These are phyloP conservation scores for Ailanthus altissimus DNA, from an alignment of 345 rosid species.

Conservation along the genomic window DNA sequence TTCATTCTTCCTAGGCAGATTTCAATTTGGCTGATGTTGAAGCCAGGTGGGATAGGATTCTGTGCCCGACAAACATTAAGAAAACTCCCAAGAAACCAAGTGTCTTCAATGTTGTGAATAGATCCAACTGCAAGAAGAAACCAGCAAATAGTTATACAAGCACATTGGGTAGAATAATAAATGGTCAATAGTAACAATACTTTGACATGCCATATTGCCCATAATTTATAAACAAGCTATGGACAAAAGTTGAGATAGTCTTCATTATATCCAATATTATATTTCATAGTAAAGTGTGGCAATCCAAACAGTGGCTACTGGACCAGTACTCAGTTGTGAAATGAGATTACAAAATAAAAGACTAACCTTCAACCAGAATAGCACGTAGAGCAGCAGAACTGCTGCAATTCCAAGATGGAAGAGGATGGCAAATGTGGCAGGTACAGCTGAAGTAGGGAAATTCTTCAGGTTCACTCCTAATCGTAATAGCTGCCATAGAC, in stretches of 20 bases:
- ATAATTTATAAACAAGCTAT: background rate
- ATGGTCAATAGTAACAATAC: background rate
- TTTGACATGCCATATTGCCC: background rate
- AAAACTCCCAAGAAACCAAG: constrained; percentile 79
- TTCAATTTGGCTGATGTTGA: constrained; percentile 79
- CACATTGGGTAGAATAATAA: background rate
- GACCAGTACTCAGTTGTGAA: background rate
- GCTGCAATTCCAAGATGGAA: constrained; percentile 90
- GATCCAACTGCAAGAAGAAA: constrained; percentile 64
- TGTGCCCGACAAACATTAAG: constrained; percentile 83
- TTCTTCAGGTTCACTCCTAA: constrained; percentile 88
- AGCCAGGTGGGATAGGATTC: constrained; percentile 78
- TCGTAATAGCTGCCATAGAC: constrained; percentile 51
- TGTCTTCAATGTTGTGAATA: constrained; percentile 80
- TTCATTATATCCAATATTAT: background rate
- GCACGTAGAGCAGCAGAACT: constrained; percentile 74
- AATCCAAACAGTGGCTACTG: background rate
- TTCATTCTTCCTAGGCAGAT: constrained; percentile 49
- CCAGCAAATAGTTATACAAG: background rate
- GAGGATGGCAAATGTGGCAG: constrained; percentile 67
- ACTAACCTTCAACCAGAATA: constrained; percentile 95
- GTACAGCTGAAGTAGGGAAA: constrained; percentile 66
- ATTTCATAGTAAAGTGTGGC: background rate
- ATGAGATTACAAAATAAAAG: background rate
- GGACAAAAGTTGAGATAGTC: background rate